A percentile compares a stretch with the other conserved stretches of the same genome.
These are phyloP conservation scores for Diaporthe aspalathi DNA, from an alignment of 2,329 filamentous ascomycete genomes.

Conservation along the genomic window DNA sequence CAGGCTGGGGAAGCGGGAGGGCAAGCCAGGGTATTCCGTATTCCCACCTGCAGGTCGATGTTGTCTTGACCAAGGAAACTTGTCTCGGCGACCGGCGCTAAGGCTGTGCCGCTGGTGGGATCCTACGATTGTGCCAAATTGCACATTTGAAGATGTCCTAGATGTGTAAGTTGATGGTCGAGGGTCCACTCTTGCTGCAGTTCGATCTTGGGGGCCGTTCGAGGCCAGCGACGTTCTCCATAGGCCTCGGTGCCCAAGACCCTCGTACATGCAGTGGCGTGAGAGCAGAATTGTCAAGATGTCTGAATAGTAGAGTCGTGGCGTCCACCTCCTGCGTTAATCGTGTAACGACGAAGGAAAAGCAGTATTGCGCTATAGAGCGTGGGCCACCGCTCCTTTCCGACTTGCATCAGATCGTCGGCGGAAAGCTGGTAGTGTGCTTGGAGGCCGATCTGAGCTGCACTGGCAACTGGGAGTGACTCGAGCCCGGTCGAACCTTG, in stretches of 20 bases:
- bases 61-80: background rate
- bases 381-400: constrained; percentile 26
- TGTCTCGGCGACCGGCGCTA: constrained; percentile 18
- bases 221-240: constrained; percentile 2
- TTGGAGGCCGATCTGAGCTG: constrained; percentile 5
- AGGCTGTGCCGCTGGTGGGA: constrained; percentile 4
- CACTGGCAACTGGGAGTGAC: too few species aligned
- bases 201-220: constrained; percentile 20
- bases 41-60: background rate
- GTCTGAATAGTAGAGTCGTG: background rate
- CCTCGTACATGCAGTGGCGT: constrained; percentile 21
- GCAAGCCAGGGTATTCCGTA: background rate
- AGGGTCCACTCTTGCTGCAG: constrained; percentile 18
- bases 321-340: background rate
- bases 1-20: constrained; percentile 3
- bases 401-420: constrained; percentile 17
- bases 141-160: background rate
- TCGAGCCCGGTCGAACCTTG: constrained; percentile 3
- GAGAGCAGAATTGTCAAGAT: background rate
- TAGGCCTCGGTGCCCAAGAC: background rate
- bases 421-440: constrained; percentile 16
- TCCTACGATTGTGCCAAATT: background rate
- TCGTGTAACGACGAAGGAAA: background rate
- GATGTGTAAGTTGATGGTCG: constrained; percentile 8
- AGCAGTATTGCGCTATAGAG: background rate